Base-by-base conservation (phyloP, 2,329 filamentous ascomycete species). In the Didymella pomorum region DNA sequence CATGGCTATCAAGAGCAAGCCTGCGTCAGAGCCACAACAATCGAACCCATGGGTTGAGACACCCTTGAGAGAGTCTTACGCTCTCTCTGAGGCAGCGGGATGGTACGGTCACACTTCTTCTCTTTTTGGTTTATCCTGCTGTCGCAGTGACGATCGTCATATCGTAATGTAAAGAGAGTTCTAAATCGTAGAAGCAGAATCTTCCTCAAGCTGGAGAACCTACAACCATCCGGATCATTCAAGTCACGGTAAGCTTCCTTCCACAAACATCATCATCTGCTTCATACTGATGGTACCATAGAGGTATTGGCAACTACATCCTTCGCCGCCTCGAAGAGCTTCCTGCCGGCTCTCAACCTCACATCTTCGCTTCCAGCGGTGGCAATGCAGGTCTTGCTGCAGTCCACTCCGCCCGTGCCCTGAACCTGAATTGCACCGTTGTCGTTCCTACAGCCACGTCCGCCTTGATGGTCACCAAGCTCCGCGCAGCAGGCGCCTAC, bases 361-460 rank as follows among this genome's bases (percentile, higher is more conserved):
- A 91, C 79, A 94, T 95, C 83, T 95, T 91, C 80, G 89, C 86
- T 71, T 90, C 89, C 12, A 91, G 87, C 2, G 92, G 91, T 58
- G 92, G 92, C 56, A 96, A 96, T 72, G 92, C 92, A 2, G 92
- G 92, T 1, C 85, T 96, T 4, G 92, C 92, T 1, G 92, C 90
- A 69, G 90, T 91, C 16, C 88, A 87, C 46, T 89, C 92, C 1
- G 89, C 91, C 12, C 80, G 81, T 23, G 81, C 84, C 2, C 82
- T 95, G 7, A 78, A 82, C 6, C 83, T 86, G 35, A 87, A 86
- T 1, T 88, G 87, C 73, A 94, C 91, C 5, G 89, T 96, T 60
- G 89, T 92, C 28, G 86, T 95, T 1, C 90, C 92, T 0, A 72
- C 80, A 9, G 81, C 80, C 7, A 91, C 90, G 0, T 86, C 88